Evolutionary conservation across 139 green algal species (phyloP).

Genomic region (Micromonas commoda): DNA sequence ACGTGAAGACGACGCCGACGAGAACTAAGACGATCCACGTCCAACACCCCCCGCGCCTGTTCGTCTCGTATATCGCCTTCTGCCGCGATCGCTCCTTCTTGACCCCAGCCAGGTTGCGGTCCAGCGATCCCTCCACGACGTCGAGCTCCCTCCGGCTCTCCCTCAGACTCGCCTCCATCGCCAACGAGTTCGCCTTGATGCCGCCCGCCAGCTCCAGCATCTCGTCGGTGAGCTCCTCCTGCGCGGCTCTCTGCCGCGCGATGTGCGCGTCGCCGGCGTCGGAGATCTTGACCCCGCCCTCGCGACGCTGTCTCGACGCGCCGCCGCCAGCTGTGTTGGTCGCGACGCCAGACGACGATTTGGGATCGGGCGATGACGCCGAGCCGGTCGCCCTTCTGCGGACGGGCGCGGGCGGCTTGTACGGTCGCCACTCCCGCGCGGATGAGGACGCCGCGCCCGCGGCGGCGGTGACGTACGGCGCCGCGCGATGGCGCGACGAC

Average conservation of each 20-base stretch:
- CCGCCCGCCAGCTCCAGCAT: not conserved
- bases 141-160: not conserved
- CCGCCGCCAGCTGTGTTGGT: no score
- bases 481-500: no score
- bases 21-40: not conserved
- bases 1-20: not conserved
- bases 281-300: not conserved
- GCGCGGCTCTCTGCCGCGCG: not conserved
- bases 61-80: not conserved
- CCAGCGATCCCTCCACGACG: not conserved
- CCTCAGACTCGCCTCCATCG: not conserved
- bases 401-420: no score
- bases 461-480: no score
- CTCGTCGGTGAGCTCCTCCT: not conserved
- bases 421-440: no score
- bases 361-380: no score
- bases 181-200: not conserved
- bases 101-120: not conserved
- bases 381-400: no score
- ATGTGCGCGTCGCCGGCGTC: not conserved
- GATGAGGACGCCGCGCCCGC: no score
- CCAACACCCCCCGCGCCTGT: not conserved
- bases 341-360: no score
- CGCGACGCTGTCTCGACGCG: no score
- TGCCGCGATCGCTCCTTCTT: not conserved